phyloP scores from a whole-genome alignment of 2,329 filamentous ascomycete genomes.

The Neophaeococcomyces mojaviensis region DNA sequence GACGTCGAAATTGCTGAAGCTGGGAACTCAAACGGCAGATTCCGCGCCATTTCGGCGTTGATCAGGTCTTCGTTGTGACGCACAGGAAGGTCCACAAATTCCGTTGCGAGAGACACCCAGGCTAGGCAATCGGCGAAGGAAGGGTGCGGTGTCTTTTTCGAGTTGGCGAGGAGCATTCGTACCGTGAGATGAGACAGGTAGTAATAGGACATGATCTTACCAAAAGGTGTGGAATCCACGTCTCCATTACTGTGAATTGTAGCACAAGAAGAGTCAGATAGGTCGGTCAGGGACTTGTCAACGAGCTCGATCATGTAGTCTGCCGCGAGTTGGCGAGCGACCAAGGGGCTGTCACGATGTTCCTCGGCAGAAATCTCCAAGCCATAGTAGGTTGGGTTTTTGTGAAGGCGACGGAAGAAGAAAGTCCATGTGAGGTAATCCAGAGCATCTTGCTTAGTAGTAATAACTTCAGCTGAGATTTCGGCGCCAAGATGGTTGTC shows the following conservation, averaged over 20 bases:
- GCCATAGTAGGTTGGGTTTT: slow-evolving; percentile 97
- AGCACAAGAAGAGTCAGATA: slow-evolving; percentile 78
- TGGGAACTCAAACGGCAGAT: slow-evolving; percentile 49
- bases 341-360: slow-evolving; percentile 63
- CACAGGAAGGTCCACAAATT: slow-evolving; percentile 96
- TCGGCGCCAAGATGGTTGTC: slow-evolving; percentile 96
- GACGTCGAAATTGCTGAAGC: slow-evolving; percentile 3
- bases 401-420: slow-evolving; percentile 94
- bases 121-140: slow-evolving; percentile 74
- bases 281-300: slow-evolving; percentile 71
- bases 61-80: slow-evolving; percentile 98
- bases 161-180: slow-evolving; percentile 69
- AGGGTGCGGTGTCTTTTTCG: slow-evolving; percentile 56
- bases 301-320: slow-evolving; percentile 93
- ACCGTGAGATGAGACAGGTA: slow-evolving; percentile 95
- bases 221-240: slow-evolving; percentile 79
- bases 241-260: slow-evolving; percentile 77
- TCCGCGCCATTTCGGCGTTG: slow-evolving; percentile 79
- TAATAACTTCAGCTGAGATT: slow-evolving; percentile 83
- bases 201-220: slow-evolving; percentile 99
- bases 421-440: slow-evolving; percentile 99
- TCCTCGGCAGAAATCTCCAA: slow-evolving; percentile 89
- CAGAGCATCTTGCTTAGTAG: slow-evolving; percentile 91
- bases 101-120: slow-evolving; percentile 88
- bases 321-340: slow-evolving; percentile 79